Conservation (phyloP, 2,329 filamentous ascomycete genomes). For the Aspergillus neotritici region DNA sequence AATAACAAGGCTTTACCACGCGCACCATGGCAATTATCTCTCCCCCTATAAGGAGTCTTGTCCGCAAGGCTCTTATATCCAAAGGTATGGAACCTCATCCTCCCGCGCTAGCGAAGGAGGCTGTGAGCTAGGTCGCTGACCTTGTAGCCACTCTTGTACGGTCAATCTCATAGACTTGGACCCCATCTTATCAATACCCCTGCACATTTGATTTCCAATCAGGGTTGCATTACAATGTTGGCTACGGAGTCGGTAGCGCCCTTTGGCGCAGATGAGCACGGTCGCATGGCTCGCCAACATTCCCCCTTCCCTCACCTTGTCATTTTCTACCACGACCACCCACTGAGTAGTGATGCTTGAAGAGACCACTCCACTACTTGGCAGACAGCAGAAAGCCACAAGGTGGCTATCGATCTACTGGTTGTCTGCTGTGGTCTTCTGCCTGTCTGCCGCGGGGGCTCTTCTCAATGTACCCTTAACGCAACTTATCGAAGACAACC, state of each 20-base stretch:
- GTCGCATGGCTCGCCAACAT: not conserved
- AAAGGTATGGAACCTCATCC: no score
- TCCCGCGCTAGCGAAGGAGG: no score
- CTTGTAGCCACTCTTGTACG: no score
- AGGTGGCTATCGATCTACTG: constrained; percentile 5
- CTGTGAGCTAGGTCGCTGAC: no score
- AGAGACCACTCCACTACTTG: constrained; percentile 3
- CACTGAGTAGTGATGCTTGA: constrained; percentile 1
- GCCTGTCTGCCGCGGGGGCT: not conserved
- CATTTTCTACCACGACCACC: not conserved
- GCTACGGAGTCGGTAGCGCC: not conserved
- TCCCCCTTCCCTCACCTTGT: not conserved
- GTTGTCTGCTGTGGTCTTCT: constrained; percentile 4
- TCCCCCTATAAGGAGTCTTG: no score
- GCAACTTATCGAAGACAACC: constrained; percentile 5
- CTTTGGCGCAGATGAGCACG: not conserved
- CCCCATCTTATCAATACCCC: no score
- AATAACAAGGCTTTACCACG: no score
- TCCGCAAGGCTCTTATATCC: no score
- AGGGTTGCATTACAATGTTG: not conserved
- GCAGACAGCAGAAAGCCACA: constrained; percentile 1
- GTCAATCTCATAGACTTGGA: no score
- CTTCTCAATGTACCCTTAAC: constrained; percentile 2
- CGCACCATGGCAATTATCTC: no score
- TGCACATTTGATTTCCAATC: no score